These are phyloP conservation scores for Geotrichum klebahnii DNA, from an alignment of 1,139 yeast species.

Conservation along the genomic window DNA sequence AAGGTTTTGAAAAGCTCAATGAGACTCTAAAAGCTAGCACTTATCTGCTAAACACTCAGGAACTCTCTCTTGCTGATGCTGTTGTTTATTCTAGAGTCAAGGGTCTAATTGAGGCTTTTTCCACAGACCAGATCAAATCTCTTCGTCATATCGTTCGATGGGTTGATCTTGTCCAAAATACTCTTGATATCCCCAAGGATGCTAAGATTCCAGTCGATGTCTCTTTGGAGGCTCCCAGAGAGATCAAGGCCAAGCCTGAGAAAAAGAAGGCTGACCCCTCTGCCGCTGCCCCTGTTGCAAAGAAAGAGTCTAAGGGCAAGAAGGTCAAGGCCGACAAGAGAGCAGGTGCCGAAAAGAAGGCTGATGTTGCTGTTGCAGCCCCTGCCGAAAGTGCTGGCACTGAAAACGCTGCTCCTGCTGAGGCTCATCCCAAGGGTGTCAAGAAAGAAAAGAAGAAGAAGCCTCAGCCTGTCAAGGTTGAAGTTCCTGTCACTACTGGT, in stretches of 20 bases:
- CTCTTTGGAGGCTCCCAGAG: conserved; percentile 64
- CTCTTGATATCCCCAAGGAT: conserved; percentile 49
- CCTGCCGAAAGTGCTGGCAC: conserved; percentile 23
- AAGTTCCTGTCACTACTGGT: conserved; percentile 69
- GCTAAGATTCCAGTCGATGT: conserved; percentile 55
- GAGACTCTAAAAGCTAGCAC: conserved; percentile 64
- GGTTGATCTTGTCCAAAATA: conserved; percentile 79
- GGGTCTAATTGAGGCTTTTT: conserved; percentile 57
- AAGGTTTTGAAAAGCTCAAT: conserved; percentile 55
- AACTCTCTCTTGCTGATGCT: conserved; percentile 64
- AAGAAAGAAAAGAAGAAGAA: conserved; percentile 52
- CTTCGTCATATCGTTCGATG: conserved; percentile 86
- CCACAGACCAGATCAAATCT: conserved; percentile 51
- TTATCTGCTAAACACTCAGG: conserved; percentile 59
- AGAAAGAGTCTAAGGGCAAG: conserved; percentile 36
- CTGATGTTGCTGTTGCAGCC: conserved; percentile 32
- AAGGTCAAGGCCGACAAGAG: conserved; percentile 47
- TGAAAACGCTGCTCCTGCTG: conserved; percentile 32
- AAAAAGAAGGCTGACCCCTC: conserved; percentile 27
- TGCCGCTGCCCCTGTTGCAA: conserved; percentile 26
- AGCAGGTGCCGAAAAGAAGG: conserved; percentile 16
- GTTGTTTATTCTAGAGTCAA: conserved; percentile 61
- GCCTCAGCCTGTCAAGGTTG: conserved; percentile 48
- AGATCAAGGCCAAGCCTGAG: conserved; percentile 59
- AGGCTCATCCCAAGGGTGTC: conserved; percentile 37